Percentiles rank a stretch among this genome's conserved stretches.
These are phyloP conservation scores for Zygoascus tannicola DNA, from an alignment of 805 yeast genomes.

Conservation along the genomic window DNA sequence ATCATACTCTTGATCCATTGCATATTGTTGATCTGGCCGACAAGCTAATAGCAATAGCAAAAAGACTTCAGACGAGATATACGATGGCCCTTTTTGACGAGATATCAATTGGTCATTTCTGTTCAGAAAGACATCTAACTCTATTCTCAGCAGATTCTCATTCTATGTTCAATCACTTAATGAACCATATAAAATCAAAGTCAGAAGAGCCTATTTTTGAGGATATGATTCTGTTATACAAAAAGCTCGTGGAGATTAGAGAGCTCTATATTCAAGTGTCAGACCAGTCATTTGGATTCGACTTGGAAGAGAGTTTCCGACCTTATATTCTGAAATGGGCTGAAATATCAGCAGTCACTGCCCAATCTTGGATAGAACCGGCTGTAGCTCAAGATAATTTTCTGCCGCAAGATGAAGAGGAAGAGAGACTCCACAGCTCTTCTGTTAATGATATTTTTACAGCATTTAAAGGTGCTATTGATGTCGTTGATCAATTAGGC, in stretches of 20 bases:
- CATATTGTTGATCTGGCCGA: slow-evolving; percentile 54
- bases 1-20: slow-evolving; percentile 40
- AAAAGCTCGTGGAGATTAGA: slow-evolving; percentile 43
- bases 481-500: slow-evolving; percentile 46
- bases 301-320: slow-evolving; percentile 48
- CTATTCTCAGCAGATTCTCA: slow-evolving; percentile 28
- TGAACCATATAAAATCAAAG: slow-evolving; percentile 16
- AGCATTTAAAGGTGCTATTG: slow-evolving; percentile 48
- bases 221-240: slow-evolving; percentile 52
- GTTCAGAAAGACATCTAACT: slow-evolving; percentile 25
- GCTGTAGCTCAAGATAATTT: slow-evolving; percentile 53
- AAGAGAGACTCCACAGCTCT: slow-evolving; percentile 36
- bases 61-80: slow-evolving; percentile 48
- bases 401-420: slow-evolving; percentile 39
- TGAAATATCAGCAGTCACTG: slow-evolving; percentile 36
- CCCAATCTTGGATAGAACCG: slow-evolving; percentile 40
- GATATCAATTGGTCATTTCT: slow-evolving; percentile 38
- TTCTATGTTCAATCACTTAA: slow-evolving; percentile 26
- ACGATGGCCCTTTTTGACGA: slow-evolving; percentile 52
- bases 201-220: slow-evolving; percentile 32
- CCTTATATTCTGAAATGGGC: slow-evolving; percentile 37
- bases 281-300: slow-evolving; percentile 37
- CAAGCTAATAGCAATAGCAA: slow-evolving; percentile 40
- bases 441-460: slow-evolving; percentile 63
- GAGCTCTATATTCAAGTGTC: slow-evolving; percentile 39